These are phyloP conservation scores for Aspergillus pseudotamarii DNA, from an alignment of 2,329 filamentous ascomycete genomes.

Conservation along the genomic window DNA sequence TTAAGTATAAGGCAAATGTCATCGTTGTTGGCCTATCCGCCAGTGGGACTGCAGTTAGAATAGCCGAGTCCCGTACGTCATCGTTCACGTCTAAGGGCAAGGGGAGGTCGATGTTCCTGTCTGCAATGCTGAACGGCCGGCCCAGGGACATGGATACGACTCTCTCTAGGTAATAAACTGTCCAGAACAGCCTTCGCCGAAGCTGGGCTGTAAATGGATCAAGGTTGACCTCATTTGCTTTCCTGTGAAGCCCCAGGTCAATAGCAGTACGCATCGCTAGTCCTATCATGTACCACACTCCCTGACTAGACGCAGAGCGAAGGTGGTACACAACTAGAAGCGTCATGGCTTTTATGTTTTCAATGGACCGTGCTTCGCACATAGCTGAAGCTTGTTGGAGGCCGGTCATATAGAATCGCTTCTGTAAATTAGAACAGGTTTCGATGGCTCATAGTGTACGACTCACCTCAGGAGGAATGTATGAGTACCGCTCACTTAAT, in stretches of 20 bases:
- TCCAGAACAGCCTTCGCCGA: constrained; percentile 55
- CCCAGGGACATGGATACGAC: constrained; percentile 56
- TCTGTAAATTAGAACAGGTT: neutral
- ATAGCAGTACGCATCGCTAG: constrained; percentile 58
- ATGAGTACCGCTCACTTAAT: constrained; percentile 50
- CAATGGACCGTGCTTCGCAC: constrained; percentile 51
- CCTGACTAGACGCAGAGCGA: constrained; percentile 53
- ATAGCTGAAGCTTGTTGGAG: constrained; percentile 54
- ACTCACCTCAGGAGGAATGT: constrained; percentile 47
- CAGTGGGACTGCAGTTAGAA: constrained; percentile 33
- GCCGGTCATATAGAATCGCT: constrained; percentile 55
- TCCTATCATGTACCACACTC: constrained; percentile 59
- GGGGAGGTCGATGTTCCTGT: constrained; percentile 55
- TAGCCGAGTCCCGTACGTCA: constrained; percentile 41
- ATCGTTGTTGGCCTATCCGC: constrained; percentile 38
- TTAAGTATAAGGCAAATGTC: constrained; percentile 48
- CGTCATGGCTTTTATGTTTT: constrained; percentile 58
- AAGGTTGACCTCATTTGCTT: constrained; percentile 47
- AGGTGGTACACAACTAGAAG: constrained; percentile 56
- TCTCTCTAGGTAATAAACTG: constrained; percentile 54
- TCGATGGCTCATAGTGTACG: neutral
- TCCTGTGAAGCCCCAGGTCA: constrained; percentile 55
- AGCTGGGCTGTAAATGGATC: constrained; percentile 49
- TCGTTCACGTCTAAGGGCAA: constrained; percentile 51
- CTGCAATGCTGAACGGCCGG: constrained; percentile 54